phyloP scores from a whole-genome alignment of 108 stramenopile species.

The Phaeodactylum tricornutum region DNA sequence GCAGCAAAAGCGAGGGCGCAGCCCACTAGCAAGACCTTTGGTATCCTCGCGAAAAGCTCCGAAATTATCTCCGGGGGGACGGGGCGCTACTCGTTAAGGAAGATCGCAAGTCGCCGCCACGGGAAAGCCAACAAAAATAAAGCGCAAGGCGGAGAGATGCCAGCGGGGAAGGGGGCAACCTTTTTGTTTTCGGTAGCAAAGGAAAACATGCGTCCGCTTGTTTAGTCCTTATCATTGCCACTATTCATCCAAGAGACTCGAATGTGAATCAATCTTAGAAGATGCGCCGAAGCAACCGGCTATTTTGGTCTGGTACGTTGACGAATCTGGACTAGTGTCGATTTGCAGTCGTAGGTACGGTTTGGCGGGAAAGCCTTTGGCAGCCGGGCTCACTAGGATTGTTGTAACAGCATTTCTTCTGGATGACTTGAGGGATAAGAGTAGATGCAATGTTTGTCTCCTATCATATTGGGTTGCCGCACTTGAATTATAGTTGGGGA shows the following conservation, averaged over 20 bases:
- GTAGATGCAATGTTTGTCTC: background rate
- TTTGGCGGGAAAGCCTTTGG: slow-evolving; percentile 52
- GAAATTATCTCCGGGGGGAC: no score
- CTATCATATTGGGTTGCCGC: slow-evolving; percentile 6
- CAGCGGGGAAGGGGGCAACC: no score
- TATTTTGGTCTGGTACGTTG: slow-evolving; percentile 63
- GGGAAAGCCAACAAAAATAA: no score
- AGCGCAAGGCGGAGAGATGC: no score
- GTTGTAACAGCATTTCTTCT: slow-evolving; percentile 69
- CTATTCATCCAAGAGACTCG: slow-evolving; percentile 63
- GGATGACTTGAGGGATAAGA: slow-evolving; percentile 11
- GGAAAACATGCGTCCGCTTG: no score
- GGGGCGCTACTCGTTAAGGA: no score
- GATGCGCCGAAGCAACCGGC: slow-evolving; percentile 73
- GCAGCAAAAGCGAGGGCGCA: no score
- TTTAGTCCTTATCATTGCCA: no score
- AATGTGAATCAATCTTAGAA: slow-evolving; percentile 71
- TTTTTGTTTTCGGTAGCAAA: no score
- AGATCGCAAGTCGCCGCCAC: no score
- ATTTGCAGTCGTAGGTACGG: slow-evolving; percentile 61
- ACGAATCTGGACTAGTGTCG: slow-evolving; percentile 58
- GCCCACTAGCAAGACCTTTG: no score
- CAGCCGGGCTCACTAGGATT: slow-evolving; percentile 66
- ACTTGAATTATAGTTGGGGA: slow-evolving; percentile 29
- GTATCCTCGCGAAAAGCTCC: no score